Percentiles rank a stretch among this genome's conserved stretches.
These are phyloP conservation scores for Aspergillus uvarum DNA, from an alignment of 2,329 filamentous ascomycete genomes.

Conservation along the genomic window DNA sequence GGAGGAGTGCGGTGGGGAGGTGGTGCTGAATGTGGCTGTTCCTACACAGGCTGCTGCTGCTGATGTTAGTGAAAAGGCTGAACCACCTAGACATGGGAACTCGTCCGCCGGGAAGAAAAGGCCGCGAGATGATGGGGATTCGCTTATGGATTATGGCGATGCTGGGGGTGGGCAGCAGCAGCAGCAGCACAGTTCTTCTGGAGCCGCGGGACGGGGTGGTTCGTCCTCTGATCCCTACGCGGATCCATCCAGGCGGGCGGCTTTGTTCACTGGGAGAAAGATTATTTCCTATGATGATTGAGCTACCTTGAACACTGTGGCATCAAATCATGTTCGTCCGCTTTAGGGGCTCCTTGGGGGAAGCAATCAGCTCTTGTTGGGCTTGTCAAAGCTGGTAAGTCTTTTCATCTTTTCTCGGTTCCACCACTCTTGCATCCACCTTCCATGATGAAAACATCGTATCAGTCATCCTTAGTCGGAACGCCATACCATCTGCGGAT, in stretches of 20 bases:
- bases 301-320: neutral
- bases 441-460: constrained; percentile 79
- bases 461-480: constrained; percentile 98
- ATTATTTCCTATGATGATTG: constrained; percentile 42
- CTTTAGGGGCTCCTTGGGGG: neutral
- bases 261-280: constrained; percentile 29
- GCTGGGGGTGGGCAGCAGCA: neutral
- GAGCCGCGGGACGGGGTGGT: neutral
- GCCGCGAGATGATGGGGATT: constrained; percentile 16
- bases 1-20: neutral
- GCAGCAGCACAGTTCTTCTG: neutral
- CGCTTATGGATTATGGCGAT: constrained; percentile 50
- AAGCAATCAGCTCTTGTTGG: too few relatives aligned
- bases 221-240: neutral
- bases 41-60: neutral
- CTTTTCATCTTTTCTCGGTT: neutral
- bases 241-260: neutral
- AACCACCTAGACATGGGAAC: neutral
- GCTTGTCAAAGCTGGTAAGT: neutral
- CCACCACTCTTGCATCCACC: neutral
- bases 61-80: neutral
- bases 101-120: neutral
- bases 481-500: constrained; percentile 44
- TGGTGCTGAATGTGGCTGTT: too few relatives aligned
- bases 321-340: neutral